Percentiles rank a stretch among this genome's conserved stretches.
phyloP scores from a whole-genome alignment of 1,139 yeast genomes.

The Taphrina populina region DNA sequence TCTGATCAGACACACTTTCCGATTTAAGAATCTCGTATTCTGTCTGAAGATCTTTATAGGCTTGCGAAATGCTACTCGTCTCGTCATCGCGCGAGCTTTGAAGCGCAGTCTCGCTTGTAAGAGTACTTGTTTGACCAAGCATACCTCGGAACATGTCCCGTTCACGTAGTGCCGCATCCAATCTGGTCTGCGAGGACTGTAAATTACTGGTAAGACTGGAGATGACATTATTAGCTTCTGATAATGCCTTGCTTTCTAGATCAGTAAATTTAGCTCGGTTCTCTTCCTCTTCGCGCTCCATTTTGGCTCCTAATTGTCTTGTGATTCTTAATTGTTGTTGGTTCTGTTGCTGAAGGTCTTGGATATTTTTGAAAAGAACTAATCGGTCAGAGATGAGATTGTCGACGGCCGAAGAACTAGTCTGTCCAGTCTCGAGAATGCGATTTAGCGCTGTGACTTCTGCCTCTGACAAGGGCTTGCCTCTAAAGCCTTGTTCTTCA shows the following conservation, averaged over 20 bases:
- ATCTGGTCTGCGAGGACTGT: conserved; percentile 52
- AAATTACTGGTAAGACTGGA: conserved; percentile 64
- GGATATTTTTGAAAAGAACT: conserved; percentile 63
- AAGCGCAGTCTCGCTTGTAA: conserved; percentile 41
- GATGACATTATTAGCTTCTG: conserved; percentile 77
- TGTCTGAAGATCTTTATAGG: conserved; percentile 45
- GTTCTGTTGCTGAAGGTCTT: conserved; percentile 71
- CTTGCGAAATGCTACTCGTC: conserved; percentile 42
- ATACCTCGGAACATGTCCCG: conserved; percentile 63
- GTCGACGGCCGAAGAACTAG: conserved; percentile 43
- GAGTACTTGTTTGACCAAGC: conserved; percentile 43
- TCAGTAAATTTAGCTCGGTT: conserved; percentile 46
- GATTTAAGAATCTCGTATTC: conserved; percentile 47
- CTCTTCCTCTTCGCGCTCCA: conserved; percentile 57
- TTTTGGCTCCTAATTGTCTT: conserved; percentile 64
- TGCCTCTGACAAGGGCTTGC: conserved; percentile 57
- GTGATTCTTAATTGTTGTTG: conserved; percentile 66
- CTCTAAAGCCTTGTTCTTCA: conserved; percentile 54
- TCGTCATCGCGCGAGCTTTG: too few species aligned
- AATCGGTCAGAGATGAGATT: conserved; percentile 67
- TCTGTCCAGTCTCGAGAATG: conserved; percentile 30
- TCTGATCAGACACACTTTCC: conserved; percentile 51
- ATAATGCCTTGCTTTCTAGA: conserved; percentile 60
- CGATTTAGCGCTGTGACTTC: conserved; percentile 56
- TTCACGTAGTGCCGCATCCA: conserved; percentile 58